Evolutionary conservation across 108 stramenopile genomes (phyloP), one percentile per base, ranked within the genome.

Genomic region (Pinguiococcus pyrenoidosus): DNA sequence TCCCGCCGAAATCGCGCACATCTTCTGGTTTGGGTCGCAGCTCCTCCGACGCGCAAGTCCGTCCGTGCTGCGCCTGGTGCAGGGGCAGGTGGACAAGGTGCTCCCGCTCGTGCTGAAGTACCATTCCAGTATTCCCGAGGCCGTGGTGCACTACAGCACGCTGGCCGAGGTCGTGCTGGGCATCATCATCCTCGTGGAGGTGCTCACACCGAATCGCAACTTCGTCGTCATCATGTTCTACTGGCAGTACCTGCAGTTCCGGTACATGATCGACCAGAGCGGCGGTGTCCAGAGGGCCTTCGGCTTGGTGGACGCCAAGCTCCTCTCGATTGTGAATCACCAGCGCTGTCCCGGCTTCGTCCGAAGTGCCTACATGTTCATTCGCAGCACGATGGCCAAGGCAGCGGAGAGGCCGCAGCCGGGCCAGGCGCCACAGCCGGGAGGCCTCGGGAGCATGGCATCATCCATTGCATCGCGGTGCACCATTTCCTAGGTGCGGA

Each of bases 181-280:
- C 4, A 4, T 24, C 32, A 4, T 46, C 17, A 4, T 46, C 23
- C 1, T 46, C 24, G 18, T 46, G 18, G 45, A 46, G 23, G 0
- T 46, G 9, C 24, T 28, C 24, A 32, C 32, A 24, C 45, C 45
- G 16, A 4, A 12, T 1, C 29, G 45, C 29, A 46, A 33, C 45
- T 5, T 28, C 32, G 4, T 46, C 45, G 4, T 46, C 29, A 4
- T 33, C 24, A 2, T 46, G 5, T 3, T 46, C 3, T 46, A 33
- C 32, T 46, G 45, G 45, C 45, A 46, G 45, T 46, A 46, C 45
- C 2, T 46, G 14, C 45, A 46, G 45, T 25, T 46, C 23, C 29
- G 45, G 5, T 25, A 1, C 32, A 25, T 46, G 45, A 20, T 46
- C 32, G 45, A 46, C n/a, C n/a, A n/a, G n/a, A n/a, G n/a, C n/a